phyloP scores from a whole-genome alignment of 2,329 filamentous ascomycete species.

The Fusarium denticulatum region DNA sequence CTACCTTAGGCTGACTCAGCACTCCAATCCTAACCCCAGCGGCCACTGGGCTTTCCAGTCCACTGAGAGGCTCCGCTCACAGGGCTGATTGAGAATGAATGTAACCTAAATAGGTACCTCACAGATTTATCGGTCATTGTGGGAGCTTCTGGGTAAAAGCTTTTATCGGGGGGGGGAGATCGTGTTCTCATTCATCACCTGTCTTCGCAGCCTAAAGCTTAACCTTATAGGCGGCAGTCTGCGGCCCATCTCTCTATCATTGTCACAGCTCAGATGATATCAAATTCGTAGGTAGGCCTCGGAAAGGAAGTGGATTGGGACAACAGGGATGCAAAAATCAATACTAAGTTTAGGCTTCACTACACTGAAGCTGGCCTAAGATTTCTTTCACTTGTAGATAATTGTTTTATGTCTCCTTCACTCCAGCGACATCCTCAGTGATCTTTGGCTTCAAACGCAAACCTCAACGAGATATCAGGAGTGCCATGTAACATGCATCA shows the following conservation, averaged over 20 bases:
- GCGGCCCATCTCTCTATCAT: neutral
- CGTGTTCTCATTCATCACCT: too few species aligned
- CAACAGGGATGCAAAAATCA: neutral
- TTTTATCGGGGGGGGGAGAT: too few species aligned
- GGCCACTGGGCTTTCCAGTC: neutral
- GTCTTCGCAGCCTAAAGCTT: too few species aligned
- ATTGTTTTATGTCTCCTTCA: neutral
- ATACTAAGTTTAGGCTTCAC: neutral
- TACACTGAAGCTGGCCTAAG: neutral
- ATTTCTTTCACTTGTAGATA: neutral
- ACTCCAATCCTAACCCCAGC: neutral
- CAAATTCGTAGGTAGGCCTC: neutral
- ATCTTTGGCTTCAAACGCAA: neutral
- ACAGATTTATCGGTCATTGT: too few species aligned
- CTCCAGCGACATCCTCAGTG: neutral
- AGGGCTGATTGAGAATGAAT: conserved; percentile 21
- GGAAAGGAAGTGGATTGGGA: neutral
- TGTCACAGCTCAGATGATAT: neutral
- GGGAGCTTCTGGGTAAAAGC: too few species aligned
- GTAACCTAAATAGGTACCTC: neutral
- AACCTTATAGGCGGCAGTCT: too few species aligned
- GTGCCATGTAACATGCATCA: neutral
- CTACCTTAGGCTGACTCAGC: conserved; percentile 36
- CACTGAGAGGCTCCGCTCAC: conserved; percentile 20
- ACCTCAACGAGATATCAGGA: neutral